phyloP scores from a whole-genome alignment of 1,139 yeast genomes.

The Nadsonia starkeyi-henricii region DNA sequence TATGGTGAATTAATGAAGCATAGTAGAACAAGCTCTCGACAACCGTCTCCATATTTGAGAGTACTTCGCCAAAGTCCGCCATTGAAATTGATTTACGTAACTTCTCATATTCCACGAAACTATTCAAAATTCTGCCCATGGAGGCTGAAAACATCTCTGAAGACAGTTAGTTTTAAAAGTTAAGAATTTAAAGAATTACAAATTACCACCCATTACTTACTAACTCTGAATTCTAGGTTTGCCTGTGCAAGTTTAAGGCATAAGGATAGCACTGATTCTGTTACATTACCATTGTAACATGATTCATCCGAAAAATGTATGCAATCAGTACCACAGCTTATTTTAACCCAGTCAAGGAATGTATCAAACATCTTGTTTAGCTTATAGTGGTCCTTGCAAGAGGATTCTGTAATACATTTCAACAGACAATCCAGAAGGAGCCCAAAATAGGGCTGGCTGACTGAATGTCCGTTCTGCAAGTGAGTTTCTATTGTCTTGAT shows the following conservation, averaged over 20 bases:
- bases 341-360: background rate
- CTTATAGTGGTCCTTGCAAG: background rate
- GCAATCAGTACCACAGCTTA: conserved; percentile 5
- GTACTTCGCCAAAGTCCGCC: too few relatives aligned
- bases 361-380: background rate
- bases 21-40: background rate
- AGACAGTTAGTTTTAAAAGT: background rate
- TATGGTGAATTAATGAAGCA: background rate
- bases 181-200: too few relatives aligned
- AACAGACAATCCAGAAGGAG: background rate
- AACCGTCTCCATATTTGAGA: background rate
- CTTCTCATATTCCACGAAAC: background rate
- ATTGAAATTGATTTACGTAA: too few relatives aligned
- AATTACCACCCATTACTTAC: too few relatives aligned
- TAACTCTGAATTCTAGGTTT: background rate
- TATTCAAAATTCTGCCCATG: background rate
- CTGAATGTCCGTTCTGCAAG: too few relatives aligned
- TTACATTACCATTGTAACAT: background rate
- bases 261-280: background rate
- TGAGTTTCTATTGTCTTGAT: too few relatives aligned
- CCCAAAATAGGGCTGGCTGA: background rate
- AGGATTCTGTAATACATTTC: background rate
- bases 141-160: background rate
- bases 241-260: background rate
- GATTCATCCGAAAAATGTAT: background rate